These are phyloP conservation scores for Nakazawaea holstii DNA, from an alignment of 805 yeast genomes.

Conservation along the genomic window DNA sequence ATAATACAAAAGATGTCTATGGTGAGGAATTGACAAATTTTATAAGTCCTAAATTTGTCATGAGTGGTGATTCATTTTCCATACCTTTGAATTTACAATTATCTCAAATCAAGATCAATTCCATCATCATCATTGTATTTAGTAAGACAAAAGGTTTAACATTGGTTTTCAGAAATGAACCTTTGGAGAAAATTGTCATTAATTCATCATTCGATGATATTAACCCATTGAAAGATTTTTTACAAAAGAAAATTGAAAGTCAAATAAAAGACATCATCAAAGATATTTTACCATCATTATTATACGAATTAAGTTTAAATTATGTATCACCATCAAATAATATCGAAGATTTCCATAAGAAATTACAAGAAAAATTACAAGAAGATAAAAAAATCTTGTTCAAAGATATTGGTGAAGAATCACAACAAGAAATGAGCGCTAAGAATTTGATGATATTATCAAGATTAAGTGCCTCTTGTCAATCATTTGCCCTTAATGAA, in stretches of 20 bases:
- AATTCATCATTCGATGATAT: slow-evolving; percentile 84
- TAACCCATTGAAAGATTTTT: slow-evolving; percentile 74
- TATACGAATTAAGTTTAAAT: slow-evolving; percentile 68
- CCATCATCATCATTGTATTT: slow-evolving; percentile 82
- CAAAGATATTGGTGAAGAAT: slow-evolving; percentile 46
- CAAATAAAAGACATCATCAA: slow-evolving; percentile 77
- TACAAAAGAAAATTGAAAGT: slow-evolving; percentile 77
- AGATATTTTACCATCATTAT: slow-evolving; percentile 76
- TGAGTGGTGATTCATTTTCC: slow-evolving; percentile 63
- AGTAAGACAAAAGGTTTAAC: slow-evolving; percentile 80
- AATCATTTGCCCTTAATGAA: slow-evolving; percentile 7
- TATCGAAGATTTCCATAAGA: slow-evolving; percentile 30
- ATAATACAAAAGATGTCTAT: slow-evolving; percentile 23
- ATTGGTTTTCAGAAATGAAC: slow-evolving; percentile 83
- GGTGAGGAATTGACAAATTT: slow-evolving; percentile 37
- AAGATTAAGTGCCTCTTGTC: slow-evolving; percentile 11
- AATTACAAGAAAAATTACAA: slow-evolving; percentile 25
- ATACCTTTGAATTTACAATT: slow-evolving; percentile 75
- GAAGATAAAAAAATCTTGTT: slow-evolving; percentile 36
- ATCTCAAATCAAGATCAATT: slow-evolving; percentile 65
- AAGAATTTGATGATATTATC: slow-evolving; percentile 11
- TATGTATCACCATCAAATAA: slow-evolving; percentile 37
- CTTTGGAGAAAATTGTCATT: slow-evolving; percentile 76
- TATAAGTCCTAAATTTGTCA: slow-evolving; percentile 60
- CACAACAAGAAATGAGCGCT: slow-evolving; percentile 9